phyloP scores from a whole-genome alignment of 176 grass and related monocot genomes.

The Oryza meridionalis region DNA sequence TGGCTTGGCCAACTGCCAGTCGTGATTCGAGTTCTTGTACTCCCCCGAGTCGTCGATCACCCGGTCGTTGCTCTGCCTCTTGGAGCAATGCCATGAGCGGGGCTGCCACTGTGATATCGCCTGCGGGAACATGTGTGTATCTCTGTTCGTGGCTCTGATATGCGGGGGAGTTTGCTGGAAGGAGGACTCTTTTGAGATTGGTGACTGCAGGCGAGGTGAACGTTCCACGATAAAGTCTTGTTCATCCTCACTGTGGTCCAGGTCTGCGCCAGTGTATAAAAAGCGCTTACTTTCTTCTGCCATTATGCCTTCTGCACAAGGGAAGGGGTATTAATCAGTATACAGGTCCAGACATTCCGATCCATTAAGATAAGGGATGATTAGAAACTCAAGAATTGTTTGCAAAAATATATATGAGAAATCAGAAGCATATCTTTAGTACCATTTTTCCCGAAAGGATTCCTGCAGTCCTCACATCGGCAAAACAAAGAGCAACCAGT shows the following conservation, averaged over 20 bases:
- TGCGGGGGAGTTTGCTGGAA: slow-evolving; percentile 65
- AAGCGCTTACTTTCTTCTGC: slow-evolving; percentile 54
- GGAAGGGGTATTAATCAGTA: background rate
- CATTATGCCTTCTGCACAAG: slow-evolving; percentile 52
- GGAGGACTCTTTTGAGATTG: slow-evolving; percentile 76
- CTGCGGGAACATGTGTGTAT: slow-evolving; percentile 48
- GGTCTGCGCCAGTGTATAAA: slow-evolving; percentile 53
- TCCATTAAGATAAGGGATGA: background rate
- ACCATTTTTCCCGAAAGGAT: slow-evolving; percentile 77
- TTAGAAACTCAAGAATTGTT: background rate
- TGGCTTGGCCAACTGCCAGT: slow-evolving; percentile 44
- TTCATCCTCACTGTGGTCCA: slow-evolving; percentile 58
- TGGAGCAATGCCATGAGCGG: slow-evolving; percentile 48
- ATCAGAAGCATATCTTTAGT: background rate
- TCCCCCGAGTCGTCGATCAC: slow-evolving; percentile 44
- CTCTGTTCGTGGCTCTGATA: slow-evolving; percentile 46
- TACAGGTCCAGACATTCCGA: background rate
- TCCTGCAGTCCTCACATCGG: slow-evolving; percentile 60
- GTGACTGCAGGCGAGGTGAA: slow-evolving; percentile 54
- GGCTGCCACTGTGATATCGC: slow-evolving; percentile 49
- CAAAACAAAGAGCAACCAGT: slow-evolving; percentile 65
- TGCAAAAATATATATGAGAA: background rate
- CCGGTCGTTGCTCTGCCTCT: slow-evolving; percentile 44
- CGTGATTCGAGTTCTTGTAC: slow-evolving; percentile 50
- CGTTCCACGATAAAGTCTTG: slow-evolving; percentile 52